Conservation (phyloP, 495 filamentous ascomycete genomes). For the Cercophora samala region DNA sequence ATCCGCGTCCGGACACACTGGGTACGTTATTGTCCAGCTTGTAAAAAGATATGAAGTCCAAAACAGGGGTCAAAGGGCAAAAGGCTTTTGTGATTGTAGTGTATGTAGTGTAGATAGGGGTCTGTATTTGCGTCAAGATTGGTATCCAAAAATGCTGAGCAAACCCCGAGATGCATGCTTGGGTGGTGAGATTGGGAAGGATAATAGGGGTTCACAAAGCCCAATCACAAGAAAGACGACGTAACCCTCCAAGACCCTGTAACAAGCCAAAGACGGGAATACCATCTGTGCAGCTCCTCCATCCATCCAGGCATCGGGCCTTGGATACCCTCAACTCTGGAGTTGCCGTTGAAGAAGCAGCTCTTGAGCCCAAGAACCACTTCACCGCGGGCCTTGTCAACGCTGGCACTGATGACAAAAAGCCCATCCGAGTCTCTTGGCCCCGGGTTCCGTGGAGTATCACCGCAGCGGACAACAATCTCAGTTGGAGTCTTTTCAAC, state of each 20-base stretch:
- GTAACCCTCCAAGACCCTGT: slow-evolving; percentile 42
- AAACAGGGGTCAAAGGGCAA: not conserved
- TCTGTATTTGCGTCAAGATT: not conserved
- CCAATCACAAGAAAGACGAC: slow-evolving; percentile 1
- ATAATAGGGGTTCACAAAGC: not conserved
- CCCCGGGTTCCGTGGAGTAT: slow-evolving; percentile 55
- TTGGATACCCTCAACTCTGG: slow-evolving; percentile 40
- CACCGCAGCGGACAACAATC: slow-evolving; percentile 65
- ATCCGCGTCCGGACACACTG: not conserved
- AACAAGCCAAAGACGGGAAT: slow-evolving; percentile 62
- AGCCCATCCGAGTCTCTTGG: slow-evolving; percentile 64
- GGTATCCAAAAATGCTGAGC: not conserved
- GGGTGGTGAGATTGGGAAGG: not conserved
- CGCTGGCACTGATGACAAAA: slow-evolving; percentile 62
- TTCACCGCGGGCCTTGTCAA: slow-evolving; percentile 57
- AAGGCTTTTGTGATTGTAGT: not conserved
- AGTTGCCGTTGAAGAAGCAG: slow-evolving; percentile 52
- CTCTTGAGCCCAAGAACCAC: slow-evolving; percentile 68
- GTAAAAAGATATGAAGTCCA: not conserved
- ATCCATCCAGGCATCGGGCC: slow-evolving; percentile 55
- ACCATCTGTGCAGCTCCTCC: slow-evolving; percentile 59
- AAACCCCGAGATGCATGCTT: not conserved
- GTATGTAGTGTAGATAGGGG: not conserved
- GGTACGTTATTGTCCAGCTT: not conserved
- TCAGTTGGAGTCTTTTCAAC: slow-evolving; percentile 59